Percentiles rank a stretch among this genome's conserved stretches.
Conservation (phyloP, 2,329 filamentous ascomycete species). For the Hypocrella siamensis region DNA sequence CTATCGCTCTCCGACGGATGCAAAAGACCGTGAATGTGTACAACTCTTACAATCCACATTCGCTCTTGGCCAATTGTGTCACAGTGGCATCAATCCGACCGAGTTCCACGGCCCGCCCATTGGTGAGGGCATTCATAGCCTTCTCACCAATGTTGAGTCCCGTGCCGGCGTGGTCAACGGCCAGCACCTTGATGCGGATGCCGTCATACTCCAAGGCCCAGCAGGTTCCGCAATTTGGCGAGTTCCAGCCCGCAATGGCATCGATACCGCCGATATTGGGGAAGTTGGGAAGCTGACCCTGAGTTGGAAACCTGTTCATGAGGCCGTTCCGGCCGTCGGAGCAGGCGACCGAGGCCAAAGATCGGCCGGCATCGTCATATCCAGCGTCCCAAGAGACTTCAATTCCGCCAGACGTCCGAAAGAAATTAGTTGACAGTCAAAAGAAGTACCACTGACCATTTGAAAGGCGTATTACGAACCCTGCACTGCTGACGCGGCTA, state of each 20-base stretch:
- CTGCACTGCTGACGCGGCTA: constrained; percentile 11
- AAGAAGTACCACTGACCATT: neutral
- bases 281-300: constrained; percentile 33
- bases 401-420: neutral
- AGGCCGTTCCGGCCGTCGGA: constrained; percentile 54
- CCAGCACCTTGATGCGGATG: constrained; percentile 35
- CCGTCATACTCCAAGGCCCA: constrained; percentile 37
- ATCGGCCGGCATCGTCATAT: constrained; percentile 46
- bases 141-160: constrained; percentile 40
- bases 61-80: constrained; percentile 22
- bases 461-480: neutral
- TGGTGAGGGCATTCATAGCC: constrained; percentile 41
- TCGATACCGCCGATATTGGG: constrained; percentile 40
- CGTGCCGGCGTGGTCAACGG: constrained; percentile 31
- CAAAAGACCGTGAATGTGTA: neutral
- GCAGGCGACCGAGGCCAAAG: constrained; percentile 45
- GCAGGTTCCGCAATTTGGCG: constrained; percentile 40
- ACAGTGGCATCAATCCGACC: constrained; percentile 19
- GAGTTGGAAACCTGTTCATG: constrained; percentile 43
- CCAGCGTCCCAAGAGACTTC: constrained; percentile 58
- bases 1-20: too few relatives aligned
- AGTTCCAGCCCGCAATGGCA: constrained; percentile 40
- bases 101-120: constrained; percentile 24
- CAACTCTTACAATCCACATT: constrained; percentile 23
- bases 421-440: neutral